Base-by-base conservation (phyloP, 345 rosid genomes). In the Camelina sativa region DNA sequence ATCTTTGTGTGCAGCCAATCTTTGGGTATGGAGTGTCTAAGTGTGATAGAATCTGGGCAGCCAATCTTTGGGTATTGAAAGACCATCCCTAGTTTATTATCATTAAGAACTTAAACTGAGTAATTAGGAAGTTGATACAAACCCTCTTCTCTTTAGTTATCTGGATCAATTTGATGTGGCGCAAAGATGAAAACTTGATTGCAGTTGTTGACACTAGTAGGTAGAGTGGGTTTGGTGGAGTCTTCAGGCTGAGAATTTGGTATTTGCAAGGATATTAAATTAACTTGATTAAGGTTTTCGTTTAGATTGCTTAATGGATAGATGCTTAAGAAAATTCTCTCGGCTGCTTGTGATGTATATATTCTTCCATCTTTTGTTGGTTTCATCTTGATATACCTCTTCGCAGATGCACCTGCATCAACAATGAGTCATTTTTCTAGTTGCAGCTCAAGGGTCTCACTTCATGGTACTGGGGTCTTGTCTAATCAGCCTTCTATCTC, bases 391-490 rank as follows among this genome's bases (percentile, higher is more conserved):
- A 30, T 23, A 22, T 67, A 44, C 30, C 11, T 56, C 46, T 11
- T 63, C 37, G 77, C 80, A 85, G 96, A 80, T 52, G 77, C 46
- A 61, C 78, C 62, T 64, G 75, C 82, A 16, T 76, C 88, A 52
- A 73, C 75, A 54, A 82, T 74, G 57, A 46, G 73, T 72, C 84
- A 47, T 67, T 86, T 90, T 41, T 76, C 86, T 64, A 70, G 88
- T 72, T 82, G 95, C 80, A 90, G 87, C 73, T 85, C 95, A 13
- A 90, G 85, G 75, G 76, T 80, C 20, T 84, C 96, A 51, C 82
- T 91, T 57, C 82, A 30, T 69, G 85, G 86, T 55, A 63, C 10
- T 46, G 80, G 86, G 52, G 61, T 81, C 65, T 73, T 83, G 12
- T 74, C 82, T 71, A 75, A 67, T 40, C 81, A 80, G 69, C 78